Conservation (phyloP, 2,329 filamentous ascomycete species). For the Fusarium buxicola region DNA sequence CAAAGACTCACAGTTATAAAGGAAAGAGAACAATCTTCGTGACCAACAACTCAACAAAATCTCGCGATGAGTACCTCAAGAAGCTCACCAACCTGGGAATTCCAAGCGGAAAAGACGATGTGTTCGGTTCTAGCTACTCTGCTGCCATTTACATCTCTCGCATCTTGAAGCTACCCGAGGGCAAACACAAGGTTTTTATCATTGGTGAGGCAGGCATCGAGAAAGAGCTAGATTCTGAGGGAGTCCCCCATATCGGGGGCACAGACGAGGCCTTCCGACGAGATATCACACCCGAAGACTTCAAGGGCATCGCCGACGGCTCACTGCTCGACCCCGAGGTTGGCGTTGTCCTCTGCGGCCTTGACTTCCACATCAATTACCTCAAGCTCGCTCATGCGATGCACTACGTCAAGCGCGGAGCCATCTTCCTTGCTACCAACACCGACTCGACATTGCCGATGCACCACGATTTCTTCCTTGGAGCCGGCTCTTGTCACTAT, state of each 20-base stretch:
- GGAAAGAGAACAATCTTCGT: conserved; percentile 96
- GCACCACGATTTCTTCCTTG: conserved; percentile 86
- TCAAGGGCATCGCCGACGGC: conserved; percentile 79
- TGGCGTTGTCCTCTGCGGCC: conserved; percentile 86
- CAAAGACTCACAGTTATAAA: conserved; percentile 50
- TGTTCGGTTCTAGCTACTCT: conserved; percentile 96
- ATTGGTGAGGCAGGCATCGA: conserved; percentile 93
- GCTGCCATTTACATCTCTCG: conserved; percentile 95
- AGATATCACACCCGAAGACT: conserved; percentile 85
- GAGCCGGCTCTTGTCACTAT: conserved; percentile 84
- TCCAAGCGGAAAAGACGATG: conserved; percentile 83
- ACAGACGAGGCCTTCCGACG: conserved; percentile 83
- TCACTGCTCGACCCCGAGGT: conserved; percentile 87
- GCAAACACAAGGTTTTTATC: conserved; percentile 93
- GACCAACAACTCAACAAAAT: conserved; percentile 99
- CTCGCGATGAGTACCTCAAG: conserved; percentile 89
- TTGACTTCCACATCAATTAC: conserved; percentile 97
- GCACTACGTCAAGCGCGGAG: conserved; percentile 86
- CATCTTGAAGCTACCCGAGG: conserved; percentile 81
- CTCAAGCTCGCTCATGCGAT: conserved; percentile 87
- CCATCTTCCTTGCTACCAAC: conserved; percentile 92
- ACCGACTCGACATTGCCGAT: conserved; percentile 89
- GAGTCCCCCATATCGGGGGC: conserved; percentile 84
- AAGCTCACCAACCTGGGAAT: conserved; percentile 89
- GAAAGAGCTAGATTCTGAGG: conserved; percentile 84